These are phyloP conservation scores for Fomitiporia mediterranea DNA, from an alignment of 1,284 basidiomycete species.

Conservation along the genomic window DNA sequence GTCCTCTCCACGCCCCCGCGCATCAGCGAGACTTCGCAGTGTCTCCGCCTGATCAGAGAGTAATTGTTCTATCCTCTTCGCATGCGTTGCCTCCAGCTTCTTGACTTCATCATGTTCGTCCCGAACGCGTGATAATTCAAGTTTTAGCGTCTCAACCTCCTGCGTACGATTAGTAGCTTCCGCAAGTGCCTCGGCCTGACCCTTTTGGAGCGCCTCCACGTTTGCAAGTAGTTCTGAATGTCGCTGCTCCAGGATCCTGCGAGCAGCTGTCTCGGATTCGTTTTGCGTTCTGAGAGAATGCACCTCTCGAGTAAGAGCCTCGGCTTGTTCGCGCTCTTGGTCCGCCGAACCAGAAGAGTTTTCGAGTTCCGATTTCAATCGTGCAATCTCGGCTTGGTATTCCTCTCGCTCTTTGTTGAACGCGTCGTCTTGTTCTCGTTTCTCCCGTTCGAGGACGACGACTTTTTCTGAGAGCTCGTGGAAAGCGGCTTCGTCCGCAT, in stretches of 20 bases:
- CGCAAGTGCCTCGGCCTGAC: constrained; percentile 57
- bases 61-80: constrained; percentile 56
- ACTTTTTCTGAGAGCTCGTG: constrained; percentile 64
- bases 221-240: constrained; percentile 59
- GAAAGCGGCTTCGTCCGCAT: constrained; percentile 66
- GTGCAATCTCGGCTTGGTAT: constrained; percentile 51
- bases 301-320: constrained; percentile 58
- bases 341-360: constrained; percentile 35
- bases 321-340: constrained; percentile 46
- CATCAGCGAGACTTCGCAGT: constrained; percentile 68
- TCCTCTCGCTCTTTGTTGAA: constrained; percentile 51
- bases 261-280: constrained; percentile 54
- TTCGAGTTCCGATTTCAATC: constrained; percentile 41
- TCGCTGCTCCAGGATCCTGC: constrained; percentile 61
- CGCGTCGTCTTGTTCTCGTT: constrained; percentile 45
- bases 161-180: constrained; percentile 66
- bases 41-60: constrained; percentile 70
- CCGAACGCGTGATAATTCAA: constrained; percentile 61
- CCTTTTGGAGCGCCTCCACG: constrained; percentile 52
- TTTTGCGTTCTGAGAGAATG: constrained; percentile 57
- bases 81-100: constrained; percentile 60
- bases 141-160: constrained; percentile 59
- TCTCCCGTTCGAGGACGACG: constrained; percentile 48
- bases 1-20: constrained; percentile 65
- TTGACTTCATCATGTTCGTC: constrained; percentile 72